Base-by-base conservation (phyloP, 78 protist genomes). In the Dictyostelium citrinum region DNA sequence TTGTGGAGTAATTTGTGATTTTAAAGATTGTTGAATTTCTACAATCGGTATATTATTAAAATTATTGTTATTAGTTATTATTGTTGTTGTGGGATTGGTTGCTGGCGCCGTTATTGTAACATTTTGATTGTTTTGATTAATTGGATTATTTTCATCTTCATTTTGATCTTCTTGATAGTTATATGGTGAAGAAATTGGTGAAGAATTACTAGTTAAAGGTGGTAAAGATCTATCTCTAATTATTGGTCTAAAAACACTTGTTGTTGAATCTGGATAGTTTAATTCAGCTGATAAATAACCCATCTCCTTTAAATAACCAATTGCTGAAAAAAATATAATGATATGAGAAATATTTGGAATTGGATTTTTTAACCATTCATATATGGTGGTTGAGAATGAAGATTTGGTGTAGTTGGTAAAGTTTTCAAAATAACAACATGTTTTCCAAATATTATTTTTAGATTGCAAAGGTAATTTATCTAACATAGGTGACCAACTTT, bases 291-390 rank as follows among this genome's bases (percentile, higher is more conserved):
- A 39, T 37, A 91, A 22, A n/a, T 55, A 43, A 46, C 83, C 90
- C 84, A 83, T 74, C 14, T 91, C 95, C 22, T 51, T 67, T n/a
- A 91, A 81, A 55, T 91, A 91, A 41, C 95, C 95, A 82, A 91
- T 82, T 8, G 95, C 90, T 33, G 91, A 60, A 74, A 91, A 91
- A 79, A 91, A 27, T 3, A 91, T 71, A 6, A 90, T 82, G 51
- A 91, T 82, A 27, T 91, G 86, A 7, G 71, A 31, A 4, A 83
- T 68, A 58, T 82, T 81, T 43, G 90, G 90, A 61, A 91, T 60
- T 41, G 90, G 95, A 68, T 91, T 72, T 5, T 55, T 37, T 11
- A 64, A 39, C 95, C 95, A 91, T 27, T n/a, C 20, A 39, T 33
- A 45, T 14, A 91, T 20, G 14, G 95, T 91, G 4, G 39, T 81